These are phyloP conservation scores for Fraxinus velutina DNA, from an alignment of 305 asterid species.

Conservation along the genomic window DNA sequence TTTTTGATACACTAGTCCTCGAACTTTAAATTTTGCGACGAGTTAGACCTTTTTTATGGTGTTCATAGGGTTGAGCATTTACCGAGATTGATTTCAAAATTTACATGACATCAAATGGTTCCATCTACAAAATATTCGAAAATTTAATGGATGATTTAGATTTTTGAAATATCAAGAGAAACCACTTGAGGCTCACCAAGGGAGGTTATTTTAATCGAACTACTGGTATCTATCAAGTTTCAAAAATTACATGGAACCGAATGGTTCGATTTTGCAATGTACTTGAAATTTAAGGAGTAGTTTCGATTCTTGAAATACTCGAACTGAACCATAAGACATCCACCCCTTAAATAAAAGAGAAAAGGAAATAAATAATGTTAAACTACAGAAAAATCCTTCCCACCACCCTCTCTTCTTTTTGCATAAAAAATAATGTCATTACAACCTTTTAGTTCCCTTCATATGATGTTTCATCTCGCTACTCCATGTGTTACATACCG, in stretches of 20 bases:
- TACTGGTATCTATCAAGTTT: not conserved
- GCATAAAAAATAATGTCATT: not conserved
- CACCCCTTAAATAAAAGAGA: not conserved
- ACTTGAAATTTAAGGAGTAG: not conserved
- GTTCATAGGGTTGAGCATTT: not conserved
- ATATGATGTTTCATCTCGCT: not conserved
- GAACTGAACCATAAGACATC: not conserved
- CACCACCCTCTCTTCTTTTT: not conserved
- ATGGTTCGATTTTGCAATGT: not conserved
- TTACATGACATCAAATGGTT: not conserved
- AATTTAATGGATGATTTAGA: not conserved
- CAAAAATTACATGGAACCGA: not conserved
- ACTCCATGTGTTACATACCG: not conserved
- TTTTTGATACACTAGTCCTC: not conserved
- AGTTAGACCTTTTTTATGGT: not conserved
- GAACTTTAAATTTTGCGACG: not conserved
- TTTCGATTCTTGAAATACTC: not conserved
- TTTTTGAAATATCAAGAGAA: not conserved
- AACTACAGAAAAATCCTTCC: not conserved
- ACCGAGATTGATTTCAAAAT: not conserved
- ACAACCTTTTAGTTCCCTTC: not conserved
- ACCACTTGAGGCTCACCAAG: not conserved
- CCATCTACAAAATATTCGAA: not conserved
- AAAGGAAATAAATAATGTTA: not conserved
- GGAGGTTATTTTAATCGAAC: too few relatives aligned